Percentiles rank a stretch among this genome's conserved stretches.
Evolutionary conservation across 2,329 filamentous ascomycete species (phyloP).

Genomic region (Paradendryphiella salina): DNA sequence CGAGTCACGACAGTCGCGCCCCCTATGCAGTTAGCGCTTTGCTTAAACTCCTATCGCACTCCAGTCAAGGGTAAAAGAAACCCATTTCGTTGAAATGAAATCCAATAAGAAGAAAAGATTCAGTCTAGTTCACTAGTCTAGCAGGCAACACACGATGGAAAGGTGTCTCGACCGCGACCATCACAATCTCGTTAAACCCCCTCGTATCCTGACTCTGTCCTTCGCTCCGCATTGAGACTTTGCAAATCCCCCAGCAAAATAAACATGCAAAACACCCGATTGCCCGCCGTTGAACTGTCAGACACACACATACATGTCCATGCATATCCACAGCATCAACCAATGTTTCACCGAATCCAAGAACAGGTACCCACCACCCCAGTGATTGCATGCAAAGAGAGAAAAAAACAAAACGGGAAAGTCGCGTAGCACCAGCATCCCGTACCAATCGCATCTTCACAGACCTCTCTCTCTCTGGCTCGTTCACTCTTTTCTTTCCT

Average conservation of each 20-base stretch:
- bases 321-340: constrained; percentile 1
- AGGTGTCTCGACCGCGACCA: constrained; percentile 4
- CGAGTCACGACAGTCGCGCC: neutral
- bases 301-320: neutral
- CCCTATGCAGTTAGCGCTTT: neutral
- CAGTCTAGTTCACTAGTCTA: neutral
- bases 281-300: constrained; percentile 4
- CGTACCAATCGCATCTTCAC: neutral
- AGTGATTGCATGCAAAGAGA: neutral
- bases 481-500: neutral
- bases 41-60: neutral
- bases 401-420: neutral
- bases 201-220: constrained; percentile 1
- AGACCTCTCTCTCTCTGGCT: neutral
- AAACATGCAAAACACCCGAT: constrained; percentile 5
- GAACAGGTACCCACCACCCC: neutral
- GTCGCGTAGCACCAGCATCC: neutral
- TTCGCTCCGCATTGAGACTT: neutral
- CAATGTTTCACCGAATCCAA: constrained; percentile 8
- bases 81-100: neutral
- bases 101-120: constrained; percentile 1
- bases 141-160: neutral
- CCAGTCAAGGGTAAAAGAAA: neutral
- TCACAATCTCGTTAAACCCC: constrained; percentile 9
- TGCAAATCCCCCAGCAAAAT: constrained; percentile 2